These are phyloP conservation scores for Xylaria sp. DNA, from an alignment of 2,329 filamentous ascomycete species.

Conservation along the genomic window DNA sequence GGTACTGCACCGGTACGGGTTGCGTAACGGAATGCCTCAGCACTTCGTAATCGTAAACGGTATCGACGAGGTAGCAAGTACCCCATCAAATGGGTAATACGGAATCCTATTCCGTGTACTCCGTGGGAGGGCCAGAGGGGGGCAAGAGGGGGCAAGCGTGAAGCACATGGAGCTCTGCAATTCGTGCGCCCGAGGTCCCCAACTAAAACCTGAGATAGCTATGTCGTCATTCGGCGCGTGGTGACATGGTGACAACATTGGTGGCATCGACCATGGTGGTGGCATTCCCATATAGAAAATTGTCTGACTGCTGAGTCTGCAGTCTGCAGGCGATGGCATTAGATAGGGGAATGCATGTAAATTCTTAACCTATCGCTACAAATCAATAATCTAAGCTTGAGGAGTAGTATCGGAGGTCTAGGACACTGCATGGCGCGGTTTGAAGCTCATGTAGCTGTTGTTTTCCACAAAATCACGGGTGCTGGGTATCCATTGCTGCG, in stretches of 20 bases:
- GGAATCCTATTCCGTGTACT: too few relatives aligned
- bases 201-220: not conserved
- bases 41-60: not conserved
- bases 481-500: slow-evolving; percentile 14
- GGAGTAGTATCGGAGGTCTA: not conserved
- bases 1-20: not conserved
- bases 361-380: not conserved
- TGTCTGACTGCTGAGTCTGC: not conserved
- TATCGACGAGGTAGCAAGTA: not conserved
- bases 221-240: slow-evolving; percentile 13
- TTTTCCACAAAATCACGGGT: slow-evolving; percentile 3
- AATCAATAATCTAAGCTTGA: not conserved
- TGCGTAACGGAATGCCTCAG: not conserved
- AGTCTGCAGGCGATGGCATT: not conserved
- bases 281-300: not conserved
- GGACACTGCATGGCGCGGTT: not conserved
- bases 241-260: too few relatives aligned
- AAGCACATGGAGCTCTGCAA: not conserved
- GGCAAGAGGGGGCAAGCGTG: not conserved
- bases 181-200: not conserved
- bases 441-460: not conserved
- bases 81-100: not conserved
- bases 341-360: not conserved
- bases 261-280: too few relatives aligned
- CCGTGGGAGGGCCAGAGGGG: too few relatives aligned